A percentile compares a stretch with the other conserved stretches of the same genome.
These are phyloP conservation scores for Calonectria multiphialidica DNA, from an alignment of 2,329 filamentous ascomycete genomes.

Conservation along the genomic window DNA sequence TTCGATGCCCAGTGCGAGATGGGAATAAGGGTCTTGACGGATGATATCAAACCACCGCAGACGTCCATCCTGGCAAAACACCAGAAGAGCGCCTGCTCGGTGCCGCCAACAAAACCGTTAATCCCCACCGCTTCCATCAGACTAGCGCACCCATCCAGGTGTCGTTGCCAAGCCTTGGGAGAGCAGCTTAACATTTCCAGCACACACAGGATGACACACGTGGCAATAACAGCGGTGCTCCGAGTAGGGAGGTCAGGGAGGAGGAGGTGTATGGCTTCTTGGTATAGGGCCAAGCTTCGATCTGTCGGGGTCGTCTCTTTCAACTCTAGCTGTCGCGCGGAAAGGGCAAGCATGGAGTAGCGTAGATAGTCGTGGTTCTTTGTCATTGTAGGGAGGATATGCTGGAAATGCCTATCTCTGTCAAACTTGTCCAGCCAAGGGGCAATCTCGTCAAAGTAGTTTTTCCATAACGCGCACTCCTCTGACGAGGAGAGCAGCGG, in stretches of 20 bases:
- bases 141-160: constrained; percentile 65
- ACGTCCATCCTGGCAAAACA: constrained; percentile 68
- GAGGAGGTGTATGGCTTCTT: constrained; percentile 63
- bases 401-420: constrained; percentile 59
- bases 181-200: constrained; percentile 65
- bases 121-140: constrained; percentile 63
- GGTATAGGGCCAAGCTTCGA: constrained; percentile 60
- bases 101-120: constrained; percentile 62
- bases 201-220: constrained; percentile 66
- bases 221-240: constrained; percentile 62
- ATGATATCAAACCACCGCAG: constrained; percentile 64
- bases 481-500: constrained; percentile 43
- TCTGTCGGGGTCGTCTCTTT: constrained; percentile 53
- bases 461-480: constrained; percentile 53
- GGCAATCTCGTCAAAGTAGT: constrained; percentile 56
- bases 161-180: constrained; percentile 62
- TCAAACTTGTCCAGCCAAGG: constrained; percentile 67
- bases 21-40: constrained; percentile 62
- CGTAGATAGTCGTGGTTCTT: constrained; percentile 57
- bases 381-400: constrained; percentile 60
- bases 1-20: constrained; percentile 59
- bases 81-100: constrained; percentile 66
- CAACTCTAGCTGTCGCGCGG: constrained; percentile 63
- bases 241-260: constrained; percentile 60
- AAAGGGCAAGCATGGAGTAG: constrained; percentile 63